Percentiles rank a stretch among this genome's conserved stretches.
Conservation (phyloP, 305 asterid species). For the Stenogyne calaminthoides region DNA sequence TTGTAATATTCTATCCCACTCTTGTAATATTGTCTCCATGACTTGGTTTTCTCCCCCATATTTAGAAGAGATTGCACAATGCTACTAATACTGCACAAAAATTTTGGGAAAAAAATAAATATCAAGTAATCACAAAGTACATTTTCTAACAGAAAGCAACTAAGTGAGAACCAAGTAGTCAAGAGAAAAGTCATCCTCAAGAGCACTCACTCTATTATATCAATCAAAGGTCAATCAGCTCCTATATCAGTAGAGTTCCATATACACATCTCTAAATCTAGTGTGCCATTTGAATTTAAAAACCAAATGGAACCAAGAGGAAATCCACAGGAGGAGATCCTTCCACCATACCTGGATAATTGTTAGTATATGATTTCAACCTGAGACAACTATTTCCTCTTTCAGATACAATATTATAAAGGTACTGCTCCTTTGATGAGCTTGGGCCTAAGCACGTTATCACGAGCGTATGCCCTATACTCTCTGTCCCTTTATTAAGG, state of each 20-base stretch:
- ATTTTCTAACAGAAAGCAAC: neutral
- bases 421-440: conserved; percentile 59
- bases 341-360: conserved; percentile 75
- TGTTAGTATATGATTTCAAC: conserved; percentile 67
- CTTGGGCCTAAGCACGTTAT: conserved; percentile 76
- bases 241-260: conserved; percentile 72
- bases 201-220: conserved; percentile 10
- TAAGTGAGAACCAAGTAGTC: neutral
- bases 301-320: conserved; percentile 77
- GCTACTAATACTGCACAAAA: neutral
- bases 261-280: conserved; percentile 84
- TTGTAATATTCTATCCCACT: no score
- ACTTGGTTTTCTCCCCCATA: no score
- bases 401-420: conserved; percentile 74
- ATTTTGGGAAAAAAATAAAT: neutral
- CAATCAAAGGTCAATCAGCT: conserved; percentile 43
- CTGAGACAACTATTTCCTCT: conserved; percentile 85
- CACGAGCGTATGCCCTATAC: conserved; percentile 66
- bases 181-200: conserved; percentile 9
- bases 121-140: neutral
- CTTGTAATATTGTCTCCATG: neutral
- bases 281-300: conserved; percentile 51
- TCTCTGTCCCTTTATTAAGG: conserved; percentile 73
- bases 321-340: conserved; percentile 76
- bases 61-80: no score